Evolutionary conservation across 768 basidiomycete species (phyloP).

Genomic region (Mycena vulgaris): DNA sequence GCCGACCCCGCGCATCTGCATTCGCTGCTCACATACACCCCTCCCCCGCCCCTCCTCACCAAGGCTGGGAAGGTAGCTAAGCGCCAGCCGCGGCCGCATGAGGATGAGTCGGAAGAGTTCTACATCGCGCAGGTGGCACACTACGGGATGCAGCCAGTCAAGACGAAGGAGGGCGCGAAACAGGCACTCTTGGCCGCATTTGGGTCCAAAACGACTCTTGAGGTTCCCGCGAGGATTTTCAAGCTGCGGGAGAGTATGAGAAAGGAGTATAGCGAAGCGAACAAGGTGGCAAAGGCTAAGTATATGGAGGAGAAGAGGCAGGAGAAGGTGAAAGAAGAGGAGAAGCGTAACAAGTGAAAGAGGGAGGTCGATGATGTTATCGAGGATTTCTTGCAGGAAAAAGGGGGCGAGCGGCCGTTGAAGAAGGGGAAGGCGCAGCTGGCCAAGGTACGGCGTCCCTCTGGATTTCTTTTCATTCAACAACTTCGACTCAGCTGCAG

Average conservation of each 20-base stretch:
- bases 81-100: constrained; percentile 42
- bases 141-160: constrained; percentile 46
- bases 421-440: constrained; percentile 22
- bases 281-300: constrained; percentile 37
- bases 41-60: constrained; percentile 43
- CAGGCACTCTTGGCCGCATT: constrained; percentile 45
- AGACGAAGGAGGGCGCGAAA: constrained; percentile 45
- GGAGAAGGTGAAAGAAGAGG: constrained; percentile 17
- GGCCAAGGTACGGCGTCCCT: constrained; percentile 1
- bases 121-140: constrained; percentile 47
- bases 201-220: constrained; percentile 32
- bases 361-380: constrained; percentile 33
- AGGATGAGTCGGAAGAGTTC: constrained; percentile 43
- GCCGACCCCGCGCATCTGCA: constrained; percentile 39
- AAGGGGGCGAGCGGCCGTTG: neutral
- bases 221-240: constrained; percentile 41
- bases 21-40: constrained; percentile 43
- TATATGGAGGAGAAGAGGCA: constrained; percentile 27
- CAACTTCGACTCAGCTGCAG: neutral
- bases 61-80: constrained; percentile 48
- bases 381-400: constrained; percentile 28
- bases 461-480: neutral
- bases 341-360: constrained; percentile 19
- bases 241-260: constrained; percentile 40
- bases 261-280: constrained; percentile 41